These are phyloP conservation scores for Fraxinus angustifolia DNA, from an alignment of 305 asterid genomes.

Conservation along the genomic window DNA sequence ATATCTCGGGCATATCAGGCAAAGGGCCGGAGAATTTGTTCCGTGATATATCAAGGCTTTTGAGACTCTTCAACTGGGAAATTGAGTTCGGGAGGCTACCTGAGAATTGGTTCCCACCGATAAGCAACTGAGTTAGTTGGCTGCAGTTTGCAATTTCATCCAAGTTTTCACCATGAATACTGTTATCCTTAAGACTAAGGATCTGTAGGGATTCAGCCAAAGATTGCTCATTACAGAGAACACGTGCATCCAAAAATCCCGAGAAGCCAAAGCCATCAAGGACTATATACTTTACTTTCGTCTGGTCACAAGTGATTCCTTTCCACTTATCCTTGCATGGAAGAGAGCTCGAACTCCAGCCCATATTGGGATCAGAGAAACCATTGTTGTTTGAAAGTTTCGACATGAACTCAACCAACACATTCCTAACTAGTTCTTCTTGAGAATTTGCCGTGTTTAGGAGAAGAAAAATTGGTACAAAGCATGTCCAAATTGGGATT, in stretches of 20 bases:
- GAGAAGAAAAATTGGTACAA: conserved; percentile 28
- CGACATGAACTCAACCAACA: conserved; percentile 38
- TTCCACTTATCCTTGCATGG: conserved; percentile 52
- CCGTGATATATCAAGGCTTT: conserved; percentile 41
- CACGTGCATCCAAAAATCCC: conserved; percentile 40
- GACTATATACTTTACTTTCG: conserved; percentile 28
- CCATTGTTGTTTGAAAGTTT: conserved; percentile 33
- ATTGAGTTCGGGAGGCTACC: conserved; percentile 38
- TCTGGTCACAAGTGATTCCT: conserved; percentile 41
- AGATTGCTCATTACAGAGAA: conserved; percentile 39
- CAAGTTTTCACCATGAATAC: conserved; percentile 31
- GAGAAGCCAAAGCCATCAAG: conserved; percentile 39
- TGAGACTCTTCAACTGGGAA: conserved; percentile 36
- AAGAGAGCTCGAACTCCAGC: conserved; percentile 48
- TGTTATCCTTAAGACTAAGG: conserved; percentile 34
- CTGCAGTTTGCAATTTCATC: conserved; percentile 46
- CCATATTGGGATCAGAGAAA: conserved; percentile 13
- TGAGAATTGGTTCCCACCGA: conserved; percentile 35
- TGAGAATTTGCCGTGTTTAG: conserved; percentile 24
- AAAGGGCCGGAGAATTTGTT: conserved; percentile 42
- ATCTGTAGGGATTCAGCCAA: conserved; percentile 30
- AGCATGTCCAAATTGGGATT: conserved; percentile 19
- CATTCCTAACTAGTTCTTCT: conserved; percentile 26
- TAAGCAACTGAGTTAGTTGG: conserved; percentile 32
- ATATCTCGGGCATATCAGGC: conserved; percentile 38